phyloP scores from a whole-genome alignment of 306 rosid species.

The Carpinus viminea region DNA sequence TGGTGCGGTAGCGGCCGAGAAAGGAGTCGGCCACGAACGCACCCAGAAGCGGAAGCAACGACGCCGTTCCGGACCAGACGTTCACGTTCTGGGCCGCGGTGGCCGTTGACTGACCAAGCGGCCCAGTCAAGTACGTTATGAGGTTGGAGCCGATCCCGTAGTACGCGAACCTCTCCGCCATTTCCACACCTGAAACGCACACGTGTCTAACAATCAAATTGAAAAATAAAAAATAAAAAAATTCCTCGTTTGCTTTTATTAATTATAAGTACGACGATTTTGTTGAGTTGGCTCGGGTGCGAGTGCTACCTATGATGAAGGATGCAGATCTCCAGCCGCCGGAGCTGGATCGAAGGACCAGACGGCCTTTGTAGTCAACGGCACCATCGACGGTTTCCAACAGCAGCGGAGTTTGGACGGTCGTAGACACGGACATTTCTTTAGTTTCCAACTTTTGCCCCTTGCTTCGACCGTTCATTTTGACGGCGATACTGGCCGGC shows the following conservation, averaged over 20 bases:
- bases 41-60: slow-evolving; percentile 42
- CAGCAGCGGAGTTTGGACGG: slow-evolving; percentile 33
- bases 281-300: too few relatives aligned
- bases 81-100: slow-evolving; percentile 55
- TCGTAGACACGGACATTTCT: neutral
- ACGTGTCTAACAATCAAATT: neutral
- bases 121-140: slow-evolving; percentile 51
- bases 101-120: slow-evolving; percentile 50
- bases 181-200: slow-evolving; percentile 39
- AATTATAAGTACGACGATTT: too few relatives aligned
- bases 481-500: too few relatives aligned
- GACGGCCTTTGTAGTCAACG: slow-evolving; percentile 39
- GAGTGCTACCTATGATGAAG: slow-evolving; percentile 39
- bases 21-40: slow-evolving; percentile 48
- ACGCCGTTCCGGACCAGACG: slow-evolving; percentile 52
- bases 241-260: too few relatives aligned
- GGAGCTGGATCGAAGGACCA: slow-evolving; percentile 28
- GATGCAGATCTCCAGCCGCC: slow-evolving; percentile 54
- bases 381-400: slow-evolving; percentile 34
- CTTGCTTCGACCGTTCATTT: too few relatives aligned
- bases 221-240: too few relatives aligned
- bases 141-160: slow-evolving; percentile 52
- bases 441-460: too few relatives aligned
- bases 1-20: slow-evolving; percentile 47
- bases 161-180: slow-evolving; percentile 57